Evolutionary conservation across 805 yeast species (phyloP).

Genomic region (Scheffersomyces stipitis): DNA sequence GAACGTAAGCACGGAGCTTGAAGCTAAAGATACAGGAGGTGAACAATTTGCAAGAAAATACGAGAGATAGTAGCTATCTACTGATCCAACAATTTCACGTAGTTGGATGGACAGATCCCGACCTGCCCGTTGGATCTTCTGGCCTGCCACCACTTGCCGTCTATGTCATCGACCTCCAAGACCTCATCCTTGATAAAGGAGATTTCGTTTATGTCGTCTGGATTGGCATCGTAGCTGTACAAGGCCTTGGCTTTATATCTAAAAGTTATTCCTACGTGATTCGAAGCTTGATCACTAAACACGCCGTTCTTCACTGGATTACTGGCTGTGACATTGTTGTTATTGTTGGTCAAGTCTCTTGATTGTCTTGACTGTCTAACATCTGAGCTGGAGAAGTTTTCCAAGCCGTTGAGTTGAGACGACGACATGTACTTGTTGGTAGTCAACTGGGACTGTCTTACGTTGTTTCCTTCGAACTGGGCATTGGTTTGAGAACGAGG

Average conservation of each 20-base stretch:
- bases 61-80: no score
- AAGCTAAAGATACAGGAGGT: no score
- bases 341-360: constrained; percentile 30
- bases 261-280: constrained; percentile 42
- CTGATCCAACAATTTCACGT: constrained; percentile 68
- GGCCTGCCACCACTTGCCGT: constrained; percentile 99
- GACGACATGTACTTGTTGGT: constrained; percentile 47
- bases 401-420: constrained; percentile 60
- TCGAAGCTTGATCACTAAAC: constrained; percentile 20
- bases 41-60: no score
- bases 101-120: constrained; percentile 95
- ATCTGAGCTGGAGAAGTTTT: constrained; percentile 46
- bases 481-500: constrained; percentile 6
- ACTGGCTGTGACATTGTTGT: constrained; percentile 12
- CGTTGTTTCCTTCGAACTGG: constrained; percentile 30
- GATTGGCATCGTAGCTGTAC: constrained; percentile 84
- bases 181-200: constrained; percentile 89
- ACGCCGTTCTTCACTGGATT: constrained; percentile 16
- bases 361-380: constrained; percentile 20
- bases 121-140: constrained; percentile 85
- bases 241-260: constrained; percentile 86
- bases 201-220: constrained; percentile 89
- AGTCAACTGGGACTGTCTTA: constrained; percentile 36
- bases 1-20: no score
- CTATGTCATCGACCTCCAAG: constrained; percentile 87